phyloP scores from a whole-genome alignment of 1,139 yeast species.

The Hemisphaericaspora subhashii region DNA sequence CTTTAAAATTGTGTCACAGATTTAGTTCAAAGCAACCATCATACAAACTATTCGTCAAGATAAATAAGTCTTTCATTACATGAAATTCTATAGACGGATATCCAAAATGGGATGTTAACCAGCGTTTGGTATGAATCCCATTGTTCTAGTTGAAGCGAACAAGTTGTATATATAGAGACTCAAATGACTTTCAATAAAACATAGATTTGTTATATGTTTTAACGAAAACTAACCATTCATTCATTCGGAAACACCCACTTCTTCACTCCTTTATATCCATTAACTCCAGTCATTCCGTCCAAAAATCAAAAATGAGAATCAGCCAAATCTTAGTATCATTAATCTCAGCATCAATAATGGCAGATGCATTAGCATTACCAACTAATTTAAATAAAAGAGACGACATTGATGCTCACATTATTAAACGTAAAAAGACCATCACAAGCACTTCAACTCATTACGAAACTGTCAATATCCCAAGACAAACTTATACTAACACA shows the following conservation, averaged over 20 bases:
- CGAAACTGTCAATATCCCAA: conserved; percentile 33
- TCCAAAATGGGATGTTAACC: no score
- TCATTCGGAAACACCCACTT: no score
- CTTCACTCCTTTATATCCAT: conserved; percentile 3
- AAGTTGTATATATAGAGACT: no score
- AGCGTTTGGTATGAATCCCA: no score
- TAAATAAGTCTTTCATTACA: no score
- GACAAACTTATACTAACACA: conserved; percentile 31
- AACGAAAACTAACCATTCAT: no score
- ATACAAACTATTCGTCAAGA: no score
- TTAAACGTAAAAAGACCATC: conserved; percentile 39
- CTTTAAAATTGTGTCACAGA: conserved; percentile 9
- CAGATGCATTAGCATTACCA: conserved; percentile 31
- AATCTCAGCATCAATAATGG: conserved; percentile 17
- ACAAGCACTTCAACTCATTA: conserved; percentile 34
- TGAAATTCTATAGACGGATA: no score
- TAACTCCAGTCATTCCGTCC: conserved; percentile 25
- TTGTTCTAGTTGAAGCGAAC: no score
- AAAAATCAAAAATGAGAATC: conserved; percentile 28
- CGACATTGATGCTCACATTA: conserved; percentile 31
- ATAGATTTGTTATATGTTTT: no score
- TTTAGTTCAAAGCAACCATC: no score
- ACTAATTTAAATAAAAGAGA: conserved; percentile 18
- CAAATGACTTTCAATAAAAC: no score
- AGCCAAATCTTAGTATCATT: conserved; percentile 28